These are phyloP conservation scores for Coniochaeta prunicola DNA, from an alignment of 2,329 filamentous ascomycete species.

Conservation along the genomic window DNA sequence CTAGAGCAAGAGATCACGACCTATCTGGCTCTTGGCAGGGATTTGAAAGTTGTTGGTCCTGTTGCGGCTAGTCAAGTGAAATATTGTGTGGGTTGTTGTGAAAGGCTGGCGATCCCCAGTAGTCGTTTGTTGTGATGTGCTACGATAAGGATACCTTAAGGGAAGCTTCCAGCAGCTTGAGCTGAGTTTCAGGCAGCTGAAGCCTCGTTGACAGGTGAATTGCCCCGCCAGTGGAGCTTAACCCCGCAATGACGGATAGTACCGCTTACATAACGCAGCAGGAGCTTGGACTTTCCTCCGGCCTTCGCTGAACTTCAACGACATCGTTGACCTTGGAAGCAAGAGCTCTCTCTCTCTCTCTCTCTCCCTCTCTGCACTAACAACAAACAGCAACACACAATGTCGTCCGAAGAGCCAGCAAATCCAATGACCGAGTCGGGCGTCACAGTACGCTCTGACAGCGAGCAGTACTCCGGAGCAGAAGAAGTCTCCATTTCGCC, in stretches of 20 bases:
- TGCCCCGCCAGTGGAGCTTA: background rate
- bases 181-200: conserved; percentile 4
- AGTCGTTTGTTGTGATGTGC: background rate
- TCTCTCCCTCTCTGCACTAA: too few relatives aligned
- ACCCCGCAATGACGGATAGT: conserved; percentile 8
- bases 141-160: background rate
- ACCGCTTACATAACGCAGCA: background rate
- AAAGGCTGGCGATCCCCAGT: background rate
- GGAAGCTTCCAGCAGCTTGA: conserved; percentile 1
- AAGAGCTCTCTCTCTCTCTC: background rate
- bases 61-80: background rate
- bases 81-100: background rate
- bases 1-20: too few relatives aligned
- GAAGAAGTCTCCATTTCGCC: conserved; percentile 53
- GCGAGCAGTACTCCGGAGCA: conserved; percentile 68
- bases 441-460: conserved; percentile 74
- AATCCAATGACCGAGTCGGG: conserved; percentile 62
- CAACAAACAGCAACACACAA: conserved; percentile 21
- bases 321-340: background rate
- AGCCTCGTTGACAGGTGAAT: background rate
- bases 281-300: background rate
- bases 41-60: background rate
- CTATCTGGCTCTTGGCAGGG: too few relatives aligned
- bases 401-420: conserved; percentile 44
- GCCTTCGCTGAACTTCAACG: background rate